Evolutionary conservation across 176 grass and related monocot species (phyloP).

Genomic region (Zea luxurians): DNA sequence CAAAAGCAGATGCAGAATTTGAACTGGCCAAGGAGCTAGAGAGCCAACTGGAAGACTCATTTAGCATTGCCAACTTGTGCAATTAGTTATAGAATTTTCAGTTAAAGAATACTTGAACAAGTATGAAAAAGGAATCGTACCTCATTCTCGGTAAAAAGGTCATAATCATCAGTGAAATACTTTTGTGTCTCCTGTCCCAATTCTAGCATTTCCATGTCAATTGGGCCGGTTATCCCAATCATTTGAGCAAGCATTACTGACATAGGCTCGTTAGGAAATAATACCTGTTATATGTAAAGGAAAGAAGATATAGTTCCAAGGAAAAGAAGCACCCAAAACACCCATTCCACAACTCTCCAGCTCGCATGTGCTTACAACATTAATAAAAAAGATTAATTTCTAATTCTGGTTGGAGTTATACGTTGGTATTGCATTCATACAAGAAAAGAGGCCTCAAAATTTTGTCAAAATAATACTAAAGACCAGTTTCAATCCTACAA

Average conservation of each 20-base stretch:
- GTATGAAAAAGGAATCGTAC: constrained; percentile 36
- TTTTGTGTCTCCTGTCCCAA: constrained; percentile 34
- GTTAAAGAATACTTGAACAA: background rate
- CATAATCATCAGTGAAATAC: constrained; percentile 81
- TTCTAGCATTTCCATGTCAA: too few species aligned
- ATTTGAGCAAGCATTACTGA: too few species aligned
- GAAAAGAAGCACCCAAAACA: background rate
- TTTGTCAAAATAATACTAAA: too few species aligned
- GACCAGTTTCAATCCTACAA: too few species aligned
- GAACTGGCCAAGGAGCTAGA: constrained; percentile 85
- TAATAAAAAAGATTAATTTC: constrained; percentile 1
- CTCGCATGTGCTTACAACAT: background rate
- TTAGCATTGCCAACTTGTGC: background rate
- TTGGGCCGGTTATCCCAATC: too few species aligned
- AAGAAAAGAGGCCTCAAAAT: constrained; percentile 4
- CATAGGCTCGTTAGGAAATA: too few species aligned
- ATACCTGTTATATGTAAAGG: too few species aligned
- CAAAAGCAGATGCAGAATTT: constrained; percentile 78
- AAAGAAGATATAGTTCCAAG: background rate
- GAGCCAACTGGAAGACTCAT: constrained; percentile 73
- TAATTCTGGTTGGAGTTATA: constrained; percentile 2
- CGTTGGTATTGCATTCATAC: constrained; percentile 16
- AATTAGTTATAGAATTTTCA: background rate
- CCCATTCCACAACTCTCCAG: background rate
- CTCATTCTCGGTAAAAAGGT: constrained; percentile 79